Evolutionary conservation across 805 yeast species (phyloP), one percentile per base, ranked within the genome.

Genomic region (Metschnikowia noctiluminum): DNA sequence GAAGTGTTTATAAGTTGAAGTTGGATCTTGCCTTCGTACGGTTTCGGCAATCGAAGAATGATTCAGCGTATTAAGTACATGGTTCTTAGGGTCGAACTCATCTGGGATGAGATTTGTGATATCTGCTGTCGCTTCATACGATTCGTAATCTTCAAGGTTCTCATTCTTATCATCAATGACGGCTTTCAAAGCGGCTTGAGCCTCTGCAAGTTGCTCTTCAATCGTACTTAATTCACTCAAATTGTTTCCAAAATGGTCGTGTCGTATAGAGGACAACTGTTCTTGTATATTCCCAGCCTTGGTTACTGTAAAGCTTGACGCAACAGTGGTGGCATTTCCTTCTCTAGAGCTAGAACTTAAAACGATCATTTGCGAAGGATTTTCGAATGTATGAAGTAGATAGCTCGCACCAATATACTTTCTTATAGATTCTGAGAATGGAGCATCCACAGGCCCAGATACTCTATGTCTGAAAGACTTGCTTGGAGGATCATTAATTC

Each of bases 371-470:
- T 70, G 55, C 3, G 62, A 50, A 1, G 79, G 67, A 2, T 36
- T 53, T 0, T 71, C 64, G 28, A 68, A 63, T 1, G 54, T 15
- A 43, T 62, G 57, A 21, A 62, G 52, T 14, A 75, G 49, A 51
- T 69, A 72, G 15, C 61, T 58, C 0, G 67, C 66, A 0, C 76
- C 76, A 45, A 66, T 49, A 2, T 65, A 50, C 4, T 58, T 46
- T 32, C 76, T 57, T 0, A 69, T 68, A 11, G 61, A 65, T 30
- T 55, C 63, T 6, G 67, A 55, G 16, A 68, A 46, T 28, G 56
- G 55, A 2, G 49, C 37, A 30, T 61, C 63, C 13, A 38, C 12
- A 28, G 40, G 35, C 21, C 48, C 42, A 15, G 16, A 13, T 3
- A 37, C 31, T 43, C 31, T 26, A 21, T 32, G 28, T 12, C 10